Evolutionary conservation across 441 rosid species (phyloP).

Genomic region (Jatropha podagrica): DNA sequence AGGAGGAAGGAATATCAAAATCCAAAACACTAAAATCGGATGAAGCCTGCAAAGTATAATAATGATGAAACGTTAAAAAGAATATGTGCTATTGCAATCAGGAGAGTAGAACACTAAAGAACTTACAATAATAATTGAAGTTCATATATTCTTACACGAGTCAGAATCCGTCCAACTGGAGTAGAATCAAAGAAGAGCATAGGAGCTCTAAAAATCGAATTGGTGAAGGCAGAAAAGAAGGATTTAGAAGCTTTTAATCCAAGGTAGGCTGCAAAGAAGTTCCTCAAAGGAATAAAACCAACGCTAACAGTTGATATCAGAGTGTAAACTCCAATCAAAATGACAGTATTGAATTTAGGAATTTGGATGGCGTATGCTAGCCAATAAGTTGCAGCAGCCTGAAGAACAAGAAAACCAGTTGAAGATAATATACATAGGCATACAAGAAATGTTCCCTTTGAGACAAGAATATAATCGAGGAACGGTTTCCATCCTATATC

Average conservation of each 20-base stretch:
- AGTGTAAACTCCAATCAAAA: constrained; percentile 70
- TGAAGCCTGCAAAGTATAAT: constrained; percentile 55
- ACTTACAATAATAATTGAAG: too few relatives aligned
- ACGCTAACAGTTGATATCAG: constrained; percentile 58
- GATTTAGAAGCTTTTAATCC: constrained; percentile 78
- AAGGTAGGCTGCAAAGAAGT: constrained; percentile 48
- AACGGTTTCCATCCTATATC: constrained; percentile 70
- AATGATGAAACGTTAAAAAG: background rate
- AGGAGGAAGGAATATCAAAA: constrained; percentile 68
- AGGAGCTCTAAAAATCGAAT: constrained; percentile 75
- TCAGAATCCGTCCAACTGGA: constrained; percentile 81
- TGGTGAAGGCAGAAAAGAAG: constrained; percentile 71
- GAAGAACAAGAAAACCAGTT: constrained; percentile 54
- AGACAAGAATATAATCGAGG: constrained; percentile 60
- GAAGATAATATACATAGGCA: constrained; percentile 38
- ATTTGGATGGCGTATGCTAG: constrained; percentile 68
- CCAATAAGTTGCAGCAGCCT: constrained; percentile 88
- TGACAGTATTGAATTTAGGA: constrained; percentile 42
- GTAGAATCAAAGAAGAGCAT: constrained; percentile 91
- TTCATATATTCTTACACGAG: constrained; percentile 54
- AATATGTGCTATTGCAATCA: background rate
- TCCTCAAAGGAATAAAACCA: constrained; percentile 51
- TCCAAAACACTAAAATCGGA: constrained; percentile 82
- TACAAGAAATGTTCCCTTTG: constrained; percentile 47
- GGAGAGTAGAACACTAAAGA: background rate